Evolutionary conservation across 306 rosid species (phyloP), one percentile per base, ranked within the genome.

Genomic region (Macrotyloma uniflorum): DNA sequence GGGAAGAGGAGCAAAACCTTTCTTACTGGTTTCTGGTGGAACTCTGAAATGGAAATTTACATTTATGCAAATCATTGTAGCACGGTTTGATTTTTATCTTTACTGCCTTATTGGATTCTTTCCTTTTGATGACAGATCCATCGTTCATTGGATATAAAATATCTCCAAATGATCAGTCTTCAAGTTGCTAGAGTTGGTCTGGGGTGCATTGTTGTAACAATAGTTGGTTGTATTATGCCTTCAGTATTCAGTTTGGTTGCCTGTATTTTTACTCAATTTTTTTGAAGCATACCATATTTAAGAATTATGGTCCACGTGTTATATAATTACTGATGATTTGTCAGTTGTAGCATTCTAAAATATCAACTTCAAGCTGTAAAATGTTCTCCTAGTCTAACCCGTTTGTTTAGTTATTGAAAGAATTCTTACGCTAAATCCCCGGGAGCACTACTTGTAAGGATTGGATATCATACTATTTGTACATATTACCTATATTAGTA

Each of bases 171-270:
- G 47, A 54, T 75, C 70, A 67, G 38, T 75, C 86, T 80, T 75
- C 80, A 59, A 50, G 72, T 80, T 72, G 83, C 76, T 51, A 53
- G 80, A 58, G 71, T 45, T 84, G 81, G 63, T 69, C 67, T 45
- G 57, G 55, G 57, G 66, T 73, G 68, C 76, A 43, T 26, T 75
- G 61, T 75, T 50, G 85, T 64, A 58, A 58, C 63, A 83, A 70
- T 47, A 49, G 76, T 70, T 69, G 46, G 67, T 38, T 12, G 26
- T 68, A 24, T 72, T 54, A 59, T 77, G 69, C 35, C 65, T 35
- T 75, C 63, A 6, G 75, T 53, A 28, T 28, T 70, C 32, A 65
- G 72, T 64, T 51, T 42, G 53, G 58, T 59, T 46, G 63, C 64
- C 36, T 45, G 74, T 67, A 61, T 32, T 58, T 35, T 28, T 2